Percentiles rank a stretch among this genome's conserved stretches.
Evolutionary conservation across 1,139 yeast species (phyloP).

Genomic region (Pichia sorboxylosa): DNA sequence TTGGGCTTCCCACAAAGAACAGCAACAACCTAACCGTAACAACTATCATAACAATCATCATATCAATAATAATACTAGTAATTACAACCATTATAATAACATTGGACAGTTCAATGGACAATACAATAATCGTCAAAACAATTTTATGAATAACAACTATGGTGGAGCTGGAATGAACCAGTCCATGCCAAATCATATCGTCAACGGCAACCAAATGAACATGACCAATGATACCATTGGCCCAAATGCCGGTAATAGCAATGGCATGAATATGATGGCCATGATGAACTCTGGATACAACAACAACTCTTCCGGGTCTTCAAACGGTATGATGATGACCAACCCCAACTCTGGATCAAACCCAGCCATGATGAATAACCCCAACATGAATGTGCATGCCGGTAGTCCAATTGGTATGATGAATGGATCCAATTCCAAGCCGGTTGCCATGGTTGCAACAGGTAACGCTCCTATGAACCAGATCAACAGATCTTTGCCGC

Average conservation of each 20-base stretch:
- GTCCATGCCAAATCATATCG: not conserved
- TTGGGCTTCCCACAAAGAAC: slow-evolving; percentile 77
- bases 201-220: slow-evolving; percentile 3
- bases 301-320: slow-evolving; percentile 6
- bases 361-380: too few relatives aligned
- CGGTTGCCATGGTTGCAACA: not conserved
- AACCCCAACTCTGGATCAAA: not conserved
- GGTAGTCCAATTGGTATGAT: not conserved
- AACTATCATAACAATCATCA: slow-evolving; percentile 1
- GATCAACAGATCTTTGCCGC: slow-evolving; percentile 11
- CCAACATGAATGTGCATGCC: slow-evolving; percentile 9
- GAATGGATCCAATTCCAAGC: not conserved
- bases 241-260: not conserved
- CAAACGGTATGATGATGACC: not conserved
- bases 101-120: slow-evolving; percentile 7
- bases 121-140: slow-evolving; percentile 1
- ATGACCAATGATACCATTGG: slow-evolving; percentile 6
- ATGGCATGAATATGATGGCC: slow-evolving; percentile 6
- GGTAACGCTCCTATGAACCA: not conserved
- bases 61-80: slow-evolving; percentile 8
- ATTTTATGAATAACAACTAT: slow-evolving; percentile 10
- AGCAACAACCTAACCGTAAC: slow-evolving; percentile 17
- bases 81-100: slow-evolving; percentile 7
- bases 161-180: slow-evolving; percentile 10
- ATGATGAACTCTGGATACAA: slow-evolving; percentile 9